Percentiles rank a stretch among this genome's conserved stretches.
These are phyloP conservation scores for Calonectria pauciramosa DNA, from an alignment of 2,329 filamentous ascomycete genomes.

Conservation along the genomic window DNA sequence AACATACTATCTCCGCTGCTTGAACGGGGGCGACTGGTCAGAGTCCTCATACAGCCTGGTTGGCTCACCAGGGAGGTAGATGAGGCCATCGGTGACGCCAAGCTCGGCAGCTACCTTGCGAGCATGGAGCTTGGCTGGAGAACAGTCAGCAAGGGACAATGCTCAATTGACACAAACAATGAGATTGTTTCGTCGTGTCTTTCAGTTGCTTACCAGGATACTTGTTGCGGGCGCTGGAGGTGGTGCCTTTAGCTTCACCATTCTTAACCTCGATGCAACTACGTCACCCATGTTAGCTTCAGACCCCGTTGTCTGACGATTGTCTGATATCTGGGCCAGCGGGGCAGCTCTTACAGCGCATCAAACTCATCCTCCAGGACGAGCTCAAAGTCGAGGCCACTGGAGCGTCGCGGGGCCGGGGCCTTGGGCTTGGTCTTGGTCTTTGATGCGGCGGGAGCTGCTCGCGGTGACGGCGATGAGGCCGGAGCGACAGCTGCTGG, in stretches of 20 bases:
- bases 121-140: constrained; percentile 68
- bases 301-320: too few species aligned
- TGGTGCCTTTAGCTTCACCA: constrained; percentile 20
- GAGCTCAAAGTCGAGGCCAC: constrained; percentile 49
- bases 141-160: neutral
- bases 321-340: neutral
- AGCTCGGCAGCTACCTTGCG: constrained; percentile 68
- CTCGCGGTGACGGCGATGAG: neutral
- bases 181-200: neutral
- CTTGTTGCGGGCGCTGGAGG: constrained; percentile 43
- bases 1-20: constrained; percentile 71
- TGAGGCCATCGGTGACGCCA: constrained; percentile 62
- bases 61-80: constrained; percentile 68
- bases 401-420: neutral
- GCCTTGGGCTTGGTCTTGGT: neutral
- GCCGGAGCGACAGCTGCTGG: neutral
- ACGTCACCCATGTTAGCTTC: constrained; percentile 19
- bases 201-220: constrained; percentile 53
- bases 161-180: neutral
- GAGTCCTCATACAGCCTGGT: constrained; percentile 69
- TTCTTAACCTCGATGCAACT: constrained; percentile 57
- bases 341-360: constrained; percentile 59
- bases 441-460: neutral
- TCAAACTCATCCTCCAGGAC: constrained; percentile 68
- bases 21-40: constrained; percentile 68